Evolutionary conservation across 441 rosid species (phyloP), one percentile per base, ranked within the genome.

Genomic region (Biscutella auriculata): DNA sequence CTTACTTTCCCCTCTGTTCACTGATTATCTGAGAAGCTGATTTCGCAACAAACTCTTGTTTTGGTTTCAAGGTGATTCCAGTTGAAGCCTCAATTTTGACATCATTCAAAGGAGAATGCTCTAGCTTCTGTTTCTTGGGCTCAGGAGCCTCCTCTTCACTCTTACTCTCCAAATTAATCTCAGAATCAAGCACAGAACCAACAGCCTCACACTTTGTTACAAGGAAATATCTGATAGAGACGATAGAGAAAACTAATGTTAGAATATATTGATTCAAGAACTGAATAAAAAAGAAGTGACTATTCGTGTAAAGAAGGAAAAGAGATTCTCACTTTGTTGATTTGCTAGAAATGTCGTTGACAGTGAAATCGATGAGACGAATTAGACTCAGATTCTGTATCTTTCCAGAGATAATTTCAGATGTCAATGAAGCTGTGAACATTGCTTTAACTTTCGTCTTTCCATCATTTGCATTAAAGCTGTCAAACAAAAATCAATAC

Each of bases 1-100:
- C 83, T 79, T 68, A 92, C 98, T 88, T 88, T 65, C 69, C 68
- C 17, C 67, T 76, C 45, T 88, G 94, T 34, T 88, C 95, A 9
- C 52, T 72, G 3, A 88, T 77, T n/a, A 88, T 92, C 73, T 92
- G 96, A 58, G 94, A 87, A 26, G 89, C 98, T 3, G 96, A 92
- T 63, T 86, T 86, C 1, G 92, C 26, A 34, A 80, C 77, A 30
- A 60, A 63, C 33, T 76, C 88, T 53, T 81, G 85, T 72, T 88
- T 92, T 0, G 96, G 85, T 65, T 81, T 85, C 75, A 88, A 63
- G 6, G 70, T 27, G 29, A 85, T 62, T 7, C 82, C 86, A 30
- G 66, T 21, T 6, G 67, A 67, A n/a, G 44, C 73, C 25, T 60
- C 72, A 0, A 43, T 32, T 10, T 63, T 74, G 5, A 14, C 74